A percentile compares a stretch with the other conserved stretches of the same genome.
These are phyloP conservation scores for Cryomyces antarcticus DNA, from an alignment of 495 filamentous ascomycete genomes.

Conservation along the genomic window DNA sequence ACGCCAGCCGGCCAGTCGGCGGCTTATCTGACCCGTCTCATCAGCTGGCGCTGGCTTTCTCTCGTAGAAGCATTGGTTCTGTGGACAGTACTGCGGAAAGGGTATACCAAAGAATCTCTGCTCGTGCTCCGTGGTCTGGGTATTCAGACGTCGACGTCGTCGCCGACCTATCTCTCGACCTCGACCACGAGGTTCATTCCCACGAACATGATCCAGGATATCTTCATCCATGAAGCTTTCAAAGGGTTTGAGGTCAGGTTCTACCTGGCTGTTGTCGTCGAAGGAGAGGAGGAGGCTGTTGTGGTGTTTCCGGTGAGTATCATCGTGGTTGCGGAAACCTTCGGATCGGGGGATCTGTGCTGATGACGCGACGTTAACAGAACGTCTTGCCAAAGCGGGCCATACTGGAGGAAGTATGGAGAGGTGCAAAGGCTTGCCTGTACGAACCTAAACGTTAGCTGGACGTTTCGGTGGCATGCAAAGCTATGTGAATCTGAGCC, in stretches of 20 bases:
- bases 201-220: conserved; percentile 73
- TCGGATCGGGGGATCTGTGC: no score
- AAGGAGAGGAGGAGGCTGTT: conserved; percentile 70
- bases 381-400: conserved; percentile 46
- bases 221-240: conserved; percentile 91
- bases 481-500: not conserved
- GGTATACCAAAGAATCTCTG: conserved; percentile 47
- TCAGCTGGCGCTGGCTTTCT: conserved; percentile 8
- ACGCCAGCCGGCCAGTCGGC: not conserved
- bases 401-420: conserved; percentile 73
- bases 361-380: conserved; percentile 8
- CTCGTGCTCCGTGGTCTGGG: conserved; percentile 77
- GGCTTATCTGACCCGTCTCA: not conserved
- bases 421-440: conserved; percentile 52
- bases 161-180: conserved; percentile 38
- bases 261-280: conserved; percentile 77
- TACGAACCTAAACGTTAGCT: conserved; percentile 36
- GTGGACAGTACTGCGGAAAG: conserved; percentile 5
- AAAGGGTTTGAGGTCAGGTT: conserved; percentile 78
- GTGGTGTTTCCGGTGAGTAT: conserved; percentile 70
- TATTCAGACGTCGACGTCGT: conserved; percentile 65
- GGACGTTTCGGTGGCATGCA: not conserved
- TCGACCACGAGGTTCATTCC: conserved; percentile 79
- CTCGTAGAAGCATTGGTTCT: conserved; percentile 1
- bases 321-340: not conserved